phyloP scores from a whole-genome alignment of 2,329 filamentous ascomycete genomes.

The Tolypocladium endophyticum region DNA sequence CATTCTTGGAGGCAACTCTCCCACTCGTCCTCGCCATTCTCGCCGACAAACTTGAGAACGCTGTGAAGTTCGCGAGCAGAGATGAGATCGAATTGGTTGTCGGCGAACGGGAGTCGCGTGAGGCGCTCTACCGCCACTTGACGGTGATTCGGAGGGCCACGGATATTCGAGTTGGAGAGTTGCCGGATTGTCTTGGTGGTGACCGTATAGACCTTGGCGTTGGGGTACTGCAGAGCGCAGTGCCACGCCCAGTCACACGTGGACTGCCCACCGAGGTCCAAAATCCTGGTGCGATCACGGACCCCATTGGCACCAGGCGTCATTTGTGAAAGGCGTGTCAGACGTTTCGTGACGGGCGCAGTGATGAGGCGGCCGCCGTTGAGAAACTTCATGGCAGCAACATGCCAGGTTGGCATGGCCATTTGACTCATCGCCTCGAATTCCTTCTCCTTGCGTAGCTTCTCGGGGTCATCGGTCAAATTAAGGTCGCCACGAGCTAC shows the following conservation, averaged over 20 bases:
- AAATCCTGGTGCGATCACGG: slow-evolving; percentile 52
- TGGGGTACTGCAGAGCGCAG: slow-evolving; percentile 74
- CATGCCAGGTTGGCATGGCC: slow-evolving; percentile 49
- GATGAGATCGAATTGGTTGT: slow-evolving; percentile 82
- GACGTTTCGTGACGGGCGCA: slow-evolving; percentile 51
- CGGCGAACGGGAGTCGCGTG: slow-evolving; percentile 73
- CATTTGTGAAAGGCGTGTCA: slow-evolving; percentile 43
- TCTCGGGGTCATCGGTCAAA: slow-evolving; percentile 51
- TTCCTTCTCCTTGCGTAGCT: slow-evolving; percentile 63
- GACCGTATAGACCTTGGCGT: slow-evolving; percentile 80
- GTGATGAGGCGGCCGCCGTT: slow-evolving; percentile 56
- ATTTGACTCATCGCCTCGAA: slow-evolving; percentile 68
- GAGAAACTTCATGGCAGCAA: slow-evolving; percentile 48
- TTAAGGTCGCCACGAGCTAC: slow-evolving; percentile 62
- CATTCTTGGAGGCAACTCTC: slow-evolving; percentile 77
- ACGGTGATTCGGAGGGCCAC: slow-evolving; percentile 79
- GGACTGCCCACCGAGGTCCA: slow-evolving; percentile 78
- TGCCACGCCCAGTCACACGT: slow-evolving; percentile 96
- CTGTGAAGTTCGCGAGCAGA: slow-evolving; percentile 81
- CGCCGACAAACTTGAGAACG: slow-evolving; percentile 62
- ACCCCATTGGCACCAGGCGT: slow-evolving; percentile 30
- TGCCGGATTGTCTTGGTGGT: slow-evolving; percentile 63
- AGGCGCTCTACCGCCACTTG: slow-evolving; percentile 69
- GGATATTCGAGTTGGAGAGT: slow-evolving; percentile 62
- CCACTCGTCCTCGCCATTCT: slow-evolving; percentile 73